Percentiles rank a stretch among this genome's conserved stretches.
Evolutionary conservation across 305 asterid genomes (phyloP).

Genomic region (Fraxinus albicans): DNA sequence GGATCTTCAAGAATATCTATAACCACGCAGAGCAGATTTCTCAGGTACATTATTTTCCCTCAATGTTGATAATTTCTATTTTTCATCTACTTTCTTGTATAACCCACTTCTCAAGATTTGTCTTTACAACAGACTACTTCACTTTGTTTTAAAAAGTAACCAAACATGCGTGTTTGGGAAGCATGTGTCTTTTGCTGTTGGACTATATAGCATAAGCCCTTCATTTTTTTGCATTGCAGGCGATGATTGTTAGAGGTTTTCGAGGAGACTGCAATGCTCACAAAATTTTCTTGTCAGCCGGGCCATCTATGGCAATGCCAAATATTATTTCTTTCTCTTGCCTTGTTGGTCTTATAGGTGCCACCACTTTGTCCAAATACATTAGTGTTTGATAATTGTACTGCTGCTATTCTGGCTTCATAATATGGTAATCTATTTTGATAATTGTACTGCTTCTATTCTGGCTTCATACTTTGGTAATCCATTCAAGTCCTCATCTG

Average conservation of each 20-base stretch:
- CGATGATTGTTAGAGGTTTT: conserved; percentile 95
- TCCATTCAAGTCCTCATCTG: neutral
- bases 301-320: conserved; percentile 56
- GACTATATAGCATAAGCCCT: neutral
- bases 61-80: neutral
- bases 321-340: conserved; percentile 57
- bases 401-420: neutral
- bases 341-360: conserved; percentile 68
- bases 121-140: neutral
- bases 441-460: too few relatives aligned
- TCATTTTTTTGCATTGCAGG: conserved; percentile 45
- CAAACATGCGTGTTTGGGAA: neutral
- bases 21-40: conserved; percentile 81
- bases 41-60: conserved; percentile 50
- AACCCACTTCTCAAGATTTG: neutral
- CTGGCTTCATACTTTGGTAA: neutral
- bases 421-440: too few relatives aligned
- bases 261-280: conserved; percentile 74
- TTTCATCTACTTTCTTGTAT: neutral
- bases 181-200: neutral
- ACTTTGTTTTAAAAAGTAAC: neutral
- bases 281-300: conserved; percentile 62
- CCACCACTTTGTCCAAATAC: conserved; percentile 45
- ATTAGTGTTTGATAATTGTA: conserved; percentile 28
- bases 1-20: conserved; percentile 85